Conservation (phyloP, 2,329 filamentous ascomycete genomes). For the Graphium sp. region DNA sequence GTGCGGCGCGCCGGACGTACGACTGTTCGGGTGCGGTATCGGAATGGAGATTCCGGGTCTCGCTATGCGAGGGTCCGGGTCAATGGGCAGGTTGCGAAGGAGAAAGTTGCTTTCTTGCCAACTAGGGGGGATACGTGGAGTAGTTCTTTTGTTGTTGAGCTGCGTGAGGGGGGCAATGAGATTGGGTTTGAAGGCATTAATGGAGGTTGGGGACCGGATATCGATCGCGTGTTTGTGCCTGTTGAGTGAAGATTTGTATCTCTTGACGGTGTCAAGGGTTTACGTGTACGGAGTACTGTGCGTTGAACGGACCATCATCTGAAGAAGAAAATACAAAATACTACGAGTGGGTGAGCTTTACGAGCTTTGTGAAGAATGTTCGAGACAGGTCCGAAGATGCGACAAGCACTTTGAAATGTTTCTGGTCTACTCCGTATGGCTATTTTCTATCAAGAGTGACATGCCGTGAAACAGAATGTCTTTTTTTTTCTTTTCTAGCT, state of each 20-base stretch:
- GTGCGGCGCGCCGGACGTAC: slow-evolving; percentile 24
- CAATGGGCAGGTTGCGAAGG: slow-evolving; percentile 29
- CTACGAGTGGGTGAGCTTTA: no score
- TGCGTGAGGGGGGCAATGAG: slow-evolving; percentile 30
- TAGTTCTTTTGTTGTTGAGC: slow-evolving; percentile 26
- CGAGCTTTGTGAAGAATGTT: no score
- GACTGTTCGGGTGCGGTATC: slow-evolving; percentile 36
- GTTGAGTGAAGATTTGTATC: slow-evolving; percentile 8
- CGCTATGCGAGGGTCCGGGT: slow-evolving; percentile 36
- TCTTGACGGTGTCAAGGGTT: no score
- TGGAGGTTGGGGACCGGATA: slow-evolving; percentile 28
- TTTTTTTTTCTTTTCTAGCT: no score
- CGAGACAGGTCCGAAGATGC: no score
- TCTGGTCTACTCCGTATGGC: no score
- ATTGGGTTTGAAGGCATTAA: slow-evolving; percentile 24
- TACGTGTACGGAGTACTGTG: no score
- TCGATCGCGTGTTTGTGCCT: slow-evolving; percentile 37
- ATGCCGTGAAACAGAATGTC: no score
- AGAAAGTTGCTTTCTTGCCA: slow-evolving; percentile 37
- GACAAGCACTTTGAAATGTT: no score
- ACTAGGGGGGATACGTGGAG: slow-evolving; percentile 22
- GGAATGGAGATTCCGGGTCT: slow-evolving; percentile 35
- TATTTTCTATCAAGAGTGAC: no score
- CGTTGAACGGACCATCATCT: no score
- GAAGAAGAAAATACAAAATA: no score